phyloP scores from a whole-genome alignment of 768 basidiomycete genomes.

The Podaxis sp. region DNA sequence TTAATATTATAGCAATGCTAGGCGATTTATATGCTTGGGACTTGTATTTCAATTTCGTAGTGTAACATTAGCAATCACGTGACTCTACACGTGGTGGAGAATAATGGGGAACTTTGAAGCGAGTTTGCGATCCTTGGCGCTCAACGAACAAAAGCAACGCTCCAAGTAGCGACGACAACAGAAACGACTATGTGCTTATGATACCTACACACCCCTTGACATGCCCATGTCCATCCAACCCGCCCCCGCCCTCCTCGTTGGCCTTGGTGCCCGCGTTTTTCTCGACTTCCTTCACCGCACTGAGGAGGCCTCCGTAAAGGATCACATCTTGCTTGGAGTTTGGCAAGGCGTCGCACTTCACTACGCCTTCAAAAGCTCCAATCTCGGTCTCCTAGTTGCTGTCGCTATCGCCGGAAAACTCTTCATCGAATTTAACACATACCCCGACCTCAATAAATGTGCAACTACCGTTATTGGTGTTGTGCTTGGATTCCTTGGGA shows the following conservation, averaged over 20 bases:
- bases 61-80: not conserved
- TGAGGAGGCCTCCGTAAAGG: constrained; percentile 47
- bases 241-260: constrained; percentile 68
- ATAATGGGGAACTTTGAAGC: not conserved
- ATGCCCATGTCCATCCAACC: constrained; percentile 48
- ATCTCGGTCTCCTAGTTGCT: constrained; percentile 54
- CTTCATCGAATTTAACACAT: constrained; percentile 55
- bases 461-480: constrained; percentile 64
- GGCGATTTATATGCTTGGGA: constrained; percentile 7
- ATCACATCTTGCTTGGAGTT: constrained; percentile 65
- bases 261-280: constrained; percentile 70
- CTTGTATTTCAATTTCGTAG: not conserved
- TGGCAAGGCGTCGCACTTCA: constrained; percentile 78
- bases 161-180: constrained; percentile 2
- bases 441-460: constrained; percentile 52
- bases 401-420: constrained; percentile 61
- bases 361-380: constrained; percentile 55
- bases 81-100: constrained; percentile 9
- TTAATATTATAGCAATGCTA: constrained; percentile 8
- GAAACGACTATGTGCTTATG: constrained; percentile 10
- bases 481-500: constrained; percentile 65
- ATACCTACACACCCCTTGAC: constrained; percentile 21
- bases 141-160: not conserved
- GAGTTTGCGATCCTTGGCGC: not conserved
- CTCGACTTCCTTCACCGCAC: constrained; percentile 55